Conservation (phyloP, 352 stramenopile genomes). For the Pythium phragmitis region DNA sequence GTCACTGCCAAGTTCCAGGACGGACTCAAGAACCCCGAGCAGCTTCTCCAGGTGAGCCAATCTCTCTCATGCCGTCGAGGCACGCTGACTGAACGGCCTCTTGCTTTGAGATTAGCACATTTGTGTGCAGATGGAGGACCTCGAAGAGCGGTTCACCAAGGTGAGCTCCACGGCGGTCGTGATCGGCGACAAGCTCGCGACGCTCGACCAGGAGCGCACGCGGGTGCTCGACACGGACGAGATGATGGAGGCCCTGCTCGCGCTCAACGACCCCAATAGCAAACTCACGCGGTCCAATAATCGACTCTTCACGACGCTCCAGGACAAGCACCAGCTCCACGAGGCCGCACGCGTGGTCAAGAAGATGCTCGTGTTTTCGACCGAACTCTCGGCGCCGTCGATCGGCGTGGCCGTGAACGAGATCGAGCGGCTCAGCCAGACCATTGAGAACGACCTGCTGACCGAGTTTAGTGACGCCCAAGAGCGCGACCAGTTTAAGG, state of each 20-base stretch:
- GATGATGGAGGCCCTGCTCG: constrained; percentile 70
- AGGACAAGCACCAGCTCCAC: constrained; percentile 69
- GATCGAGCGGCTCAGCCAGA: constrained; percentile 74
- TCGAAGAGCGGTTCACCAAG: constrained; percentile 86
- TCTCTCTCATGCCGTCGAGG: neutral
- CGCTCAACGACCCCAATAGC: constrained; percentile 63
- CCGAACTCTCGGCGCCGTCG: constrained; percentile 58
- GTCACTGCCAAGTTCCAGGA: constrained; percentile 60
- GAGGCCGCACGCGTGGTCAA: constrained; percentile 70
- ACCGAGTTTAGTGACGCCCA: constrained; percentile 75
- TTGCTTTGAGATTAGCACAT: constrained; percentile 37
- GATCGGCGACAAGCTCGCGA: constrained; percentile 66
- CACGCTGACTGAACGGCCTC: neutral
- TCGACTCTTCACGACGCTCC: constrained; percentile 57
- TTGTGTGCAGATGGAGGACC: constrained; percentile 74
- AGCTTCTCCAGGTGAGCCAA: constrained; percentile 46
- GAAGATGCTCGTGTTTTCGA: constrained; percentile 70
- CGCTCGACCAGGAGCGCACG: constrained; percentile 60
- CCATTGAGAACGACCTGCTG: constrained; percentile 71
- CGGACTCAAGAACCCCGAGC: constrained; percentile 55
- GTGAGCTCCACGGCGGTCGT: constrained; percentile 79
- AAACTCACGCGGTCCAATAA: constrained; percentile 62
- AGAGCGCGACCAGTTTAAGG: constrained; percentile 42
- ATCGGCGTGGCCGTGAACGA: constrained; percentile 60
- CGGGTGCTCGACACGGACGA: constrained; percentile 77